Conservation (phyloP, 495 filamentous ascomycete genomes). For the Neurospora cerealis region DNA sequence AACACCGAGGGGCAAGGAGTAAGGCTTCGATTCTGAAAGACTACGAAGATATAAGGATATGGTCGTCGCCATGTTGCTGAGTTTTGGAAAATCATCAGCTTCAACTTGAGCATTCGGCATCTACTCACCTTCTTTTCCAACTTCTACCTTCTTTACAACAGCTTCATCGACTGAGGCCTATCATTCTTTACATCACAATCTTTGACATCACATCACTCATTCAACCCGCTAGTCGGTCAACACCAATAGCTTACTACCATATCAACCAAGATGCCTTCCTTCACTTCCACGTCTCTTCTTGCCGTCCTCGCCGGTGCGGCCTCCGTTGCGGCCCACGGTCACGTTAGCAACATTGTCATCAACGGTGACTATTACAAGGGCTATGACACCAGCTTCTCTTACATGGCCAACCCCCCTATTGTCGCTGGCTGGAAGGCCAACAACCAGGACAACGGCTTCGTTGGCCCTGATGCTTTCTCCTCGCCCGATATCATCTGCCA, state of each 20-base stretch:
- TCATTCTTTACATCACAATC: constrained; percentile 15
- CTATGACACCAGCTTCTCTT: constrained; percentile 30
- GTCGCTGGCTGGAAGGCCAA: constrained; percentile 45
- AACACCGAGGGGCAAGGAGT: background rate
- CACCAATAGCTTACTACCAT: background rate
- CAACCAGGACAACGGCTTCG: constrained; percentile 50
- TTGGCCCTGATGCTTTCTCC: constrained; percentile 35
- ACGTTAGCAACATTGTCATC: constrained; percentile 47
- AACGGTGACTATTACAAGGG: constrained; percentile 41
- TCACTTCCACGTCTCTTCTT: constrained; percentile 18
- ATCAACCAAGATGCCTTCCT: constrained; percentile 19
- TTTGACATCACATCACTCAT: background rate
- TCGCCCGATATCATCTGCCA: constrained; percentile 45
- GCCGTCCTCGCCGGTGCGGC: constrained; percentile 40
- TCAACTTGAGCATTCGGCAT: constrained; percentile 7
- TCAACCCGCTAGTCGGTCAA: constrained; percentile 1
- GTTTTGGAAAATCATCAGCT: background rate
- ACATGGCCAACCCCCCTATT: constrained; percentile 33
- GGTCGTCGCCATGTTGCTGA: constrained; percentile 3
- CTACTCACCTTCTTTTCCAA: constrained; percentile 11
- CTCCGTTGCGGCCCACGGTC: constrained; percentile 51
- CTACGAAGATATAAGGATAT: background rate
- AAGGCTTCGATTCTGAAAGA: background rate
- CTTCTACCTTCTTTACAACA: constrained; percentile 12
- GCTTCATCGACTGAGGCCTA: constrained; percentile 19